Evolutionary conservation across 2,329 filamentous ascomycete genomes (phyloP), one percentile per base, ranked within the genome.

Genomic region (Tolypocladium pustulatum): DNA sequence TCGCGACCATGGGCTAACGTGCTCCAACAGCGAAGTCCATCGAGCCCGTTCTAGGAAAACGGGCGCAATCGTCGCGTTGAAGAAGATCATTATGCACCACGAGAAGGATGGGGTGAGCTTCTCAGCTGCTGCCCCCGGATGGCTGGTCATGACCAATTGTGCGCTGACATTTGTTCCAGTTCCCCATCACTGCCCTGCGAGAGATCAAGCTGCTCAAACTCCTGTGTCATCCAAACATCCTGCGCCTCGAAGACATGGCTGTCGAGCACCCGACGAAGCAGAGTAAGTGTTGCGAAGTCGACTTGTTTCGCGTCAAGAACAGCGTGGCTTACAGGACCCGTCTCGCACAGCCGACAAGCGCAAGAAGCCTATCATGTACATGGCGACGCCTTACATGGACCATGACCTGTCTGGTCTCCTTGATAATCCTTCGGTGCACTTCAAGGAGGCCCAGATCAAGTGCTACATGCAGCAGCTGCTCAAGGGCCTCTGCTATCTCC

Each of bases 21-120:
- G 63, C 32, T 57, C 46, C 36, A 27, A 22, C 62, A 89, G 87
- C 65, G 91, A 97, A 76, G 94, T 97, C 43, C 91, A 96, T 73
- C 94, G 93, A 69, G 94, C 91, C 61, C 84, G 84, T 61, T 91
- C 89, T 34, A 87, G 84, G 67, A 88, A 82, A 67, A 89, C 85
- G 1, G 88, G 89, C 57, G 81, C 83, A 30, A 73, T 93, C 53
- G 89, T 96, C 61, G 94, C 94, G 4, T 75, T 99, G 68, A 99
- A 99, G 78, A 97, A 97, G 81, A 99, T 99, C 65, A 85, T 99
- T 64, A 97, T 97, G 90, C 94, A 97, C 72, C 96, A 97, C 72
- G 94, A 99, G 77, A 97, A 97, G 72, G 94, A 99, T 74, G 94
- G 94, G 55, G 87, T 90, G 75, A 66, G 85, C 75, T 43, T 54